phyloP scores from a whole-genome alignment of 2,329 filamentous ascomycete species.

The Proliferodiscus dingleyae region DNA sequence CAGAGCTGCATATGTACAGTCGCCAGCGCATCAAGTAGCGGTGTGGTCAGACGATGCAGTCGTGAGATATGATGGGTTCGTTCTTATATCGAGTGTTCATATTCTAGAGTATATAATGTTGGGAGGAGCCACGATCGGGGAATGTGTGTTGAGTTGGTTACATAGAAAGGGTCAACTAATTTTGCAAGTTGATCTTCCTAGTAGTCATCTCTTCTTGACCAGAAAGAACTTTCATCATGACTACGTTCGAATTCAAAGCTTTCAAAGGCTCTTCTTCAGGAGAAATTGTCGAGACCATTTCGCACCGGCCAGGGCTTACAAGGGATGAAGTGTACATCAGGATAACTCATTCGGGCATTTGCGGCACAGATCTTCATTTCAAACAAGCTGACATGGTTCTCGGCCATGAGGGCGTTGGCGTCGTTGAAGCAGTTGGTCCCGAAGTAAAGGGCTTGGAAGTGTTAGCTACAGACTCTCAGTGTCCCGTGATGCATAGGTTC shows the following conservation, averaged over 20 bases:
- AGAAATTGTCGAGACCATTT: slow-evolving; percentile 44
- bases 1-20: no score
- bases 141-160: no score
- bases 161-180: no score
- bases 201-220: no score
- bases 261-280: slow-evolving; percentile 56
- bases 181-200: no score
- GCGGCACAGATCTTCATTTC: slow-evolving; percentile 49
- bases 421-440: slow-evolving; percentile 36
- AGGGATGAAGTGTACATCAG: slow-evolving; percentile 53
- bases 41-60: no score
- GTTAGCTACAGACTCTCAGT: slow-evolving; percentile 8
- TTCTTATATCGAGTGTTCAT: no score
- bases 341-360: slow-evolving; percentile 61
- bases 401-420: slow-evolving; percentile 45
- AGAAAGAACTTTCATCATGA: no score
- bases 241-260: slow-evolving; percentile 44
- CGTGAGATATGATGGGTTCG: no score
- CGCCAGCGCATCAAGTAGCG: no score
- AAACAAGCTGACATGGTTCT: slow-evolving; percentile 33
- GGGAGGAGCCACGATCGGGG: no score
- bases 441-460: slow-evolving; percentile 32
- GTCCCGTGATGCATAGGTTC: slow-evolving; percentile 13
- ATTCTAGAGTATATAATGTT: no score
- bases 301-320: slow-evolving; percentile 36